Conservation (phyloP, 2,329 filamentous ascomycete genomes). For the Ploettnerulaceae sp. region DNA sequence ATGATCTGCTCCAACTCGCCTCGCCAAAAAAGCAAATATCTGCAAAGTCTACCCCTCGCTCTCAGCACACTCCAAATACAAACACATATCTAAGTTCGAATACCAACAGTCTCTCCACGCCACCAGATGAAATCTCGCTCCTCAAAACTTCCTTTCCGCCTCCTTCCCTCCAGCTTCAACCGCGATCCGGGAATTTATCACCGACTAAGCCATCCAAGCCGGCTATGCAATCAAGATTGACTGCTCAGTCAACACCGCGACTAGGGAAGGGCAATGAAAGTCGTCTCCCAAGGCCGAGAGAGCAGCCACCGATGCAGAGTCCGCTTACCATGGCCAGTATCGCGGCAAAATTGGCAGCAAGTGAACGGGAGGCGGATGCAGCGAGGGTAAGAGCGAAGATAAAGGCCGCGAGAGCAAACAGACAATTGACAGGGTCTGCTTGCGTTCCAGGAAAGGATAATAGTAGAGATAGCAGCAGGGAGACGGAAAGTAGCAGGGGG, state of each 20-base stretch:
- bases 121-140: conserved; percentile 23
- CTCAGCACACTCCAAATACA: background rate
- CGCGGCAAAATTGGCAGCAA: conserved; percentile 58
- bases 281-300: conserved; percentile 29
- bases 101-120: background rate
- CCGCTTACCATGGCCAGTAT: conserved; percentile 58
- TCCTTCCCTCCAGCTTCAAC: conserved; percentile 1
- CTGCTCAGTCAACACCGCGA: conserved; percentile 21
- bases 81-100: background rate
- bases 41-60: conserved; percentile 23
- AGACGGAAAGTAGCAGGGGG: background rate
- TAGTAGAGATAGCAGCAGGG: background rate
- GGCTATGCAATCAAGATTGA: conserved; percentile 2
- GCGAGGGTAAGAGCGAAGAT: conserved; percentile 59
- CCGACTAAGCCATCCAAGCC: conserved; percentile 9
- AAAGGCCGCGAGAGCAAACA: conserved; percentile 47
- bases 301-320: conserved; percentile 42
- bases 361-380: conserved; percentile 59
- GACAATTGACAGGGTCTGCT: background rate
- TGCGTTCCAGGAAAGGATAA: background rate
- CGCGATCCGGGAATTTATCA: conserved; percentile 8
- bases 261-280: conserved; percentile 21
- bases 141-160: conserved; percentile 19
- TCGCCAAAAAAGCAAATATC: conserved; percentile 33
- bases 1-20: conserved; percentile 38